phyloP scores from a whole-genome alignment of 106 monocot genomes.

The Ottelia alismoides region DNA sequence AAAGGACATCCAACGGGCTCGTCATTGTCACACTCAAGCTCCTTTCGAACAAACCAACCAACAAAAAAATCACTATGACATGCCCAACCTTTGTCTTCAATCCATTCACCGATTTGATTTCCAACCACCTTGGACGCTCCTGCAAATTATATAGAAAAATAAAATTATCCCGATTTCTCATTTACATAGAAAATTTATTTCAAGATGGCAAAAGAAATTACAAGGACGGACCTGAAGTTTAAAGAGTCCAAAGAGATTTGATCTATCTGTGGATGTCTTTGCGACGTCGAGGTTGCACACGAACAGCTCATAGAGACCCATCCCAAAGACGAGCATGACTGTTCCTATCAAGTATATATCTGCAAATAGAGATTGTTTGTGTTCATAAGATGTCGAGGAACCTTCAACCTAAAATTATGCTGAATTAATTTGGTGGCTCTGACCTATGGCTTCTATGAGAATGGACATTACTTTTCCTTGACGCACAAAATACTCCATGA shows the following conservation, averaged over 20 bases:
- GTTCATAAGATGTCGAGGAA: too few relatives aligned
- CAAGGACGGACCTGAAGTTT: slow-evolving; percentile 41
- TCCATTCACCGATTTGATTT: slow-evolving; percentile 77
- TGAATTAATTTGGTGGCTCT: too few relatives aligned
- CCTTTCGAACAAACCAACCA: slow-evolving; percentile 91
- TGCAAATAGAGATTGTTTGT: slow-evolving; percentile 14
- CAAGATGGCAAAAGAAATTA: not conserved
- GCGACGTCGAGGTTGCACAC: slow-evolving; percentile 77
- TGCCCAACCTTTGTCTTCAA: slow-evolving; percentile 96
- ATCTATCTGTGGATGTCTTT: slow-evolving; percentile 49
- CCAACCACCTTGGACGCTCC: slow-evolving; percentile 85
- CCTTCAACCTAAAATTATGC: too few relatives aligned
- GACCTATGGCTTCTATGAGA: slow-evolving; percentile 75
- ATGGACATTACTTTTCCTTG: slow-evolving; percentile 45
- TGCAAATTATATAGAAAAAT: slow-evolving; percentile 8
- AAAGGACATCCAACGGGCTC: slow-evolving; percentile 48
- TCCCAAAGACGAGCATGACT: slow-evolving; percentile 95
- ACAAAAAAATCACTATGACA: slow-evolving; percentile 76
- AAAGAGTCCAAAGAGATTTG: slow-evolving; percentile 79
- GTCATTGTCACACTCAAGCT: slow-evolving; percentile 59
- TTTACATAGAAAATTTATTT: not conserved
- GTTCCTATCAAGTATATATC: slow-evolving; percentile 92
- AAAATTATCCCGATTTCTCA: too few relatives aligned
- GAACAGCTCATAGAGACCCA: slow-evolving; percentile 94
- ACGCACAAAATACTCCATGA: slow-evolving; percentile 26